Conservation (phyloP, 2,329 filamentous ascomycete species). For the Penicillium sp. region DNA sequence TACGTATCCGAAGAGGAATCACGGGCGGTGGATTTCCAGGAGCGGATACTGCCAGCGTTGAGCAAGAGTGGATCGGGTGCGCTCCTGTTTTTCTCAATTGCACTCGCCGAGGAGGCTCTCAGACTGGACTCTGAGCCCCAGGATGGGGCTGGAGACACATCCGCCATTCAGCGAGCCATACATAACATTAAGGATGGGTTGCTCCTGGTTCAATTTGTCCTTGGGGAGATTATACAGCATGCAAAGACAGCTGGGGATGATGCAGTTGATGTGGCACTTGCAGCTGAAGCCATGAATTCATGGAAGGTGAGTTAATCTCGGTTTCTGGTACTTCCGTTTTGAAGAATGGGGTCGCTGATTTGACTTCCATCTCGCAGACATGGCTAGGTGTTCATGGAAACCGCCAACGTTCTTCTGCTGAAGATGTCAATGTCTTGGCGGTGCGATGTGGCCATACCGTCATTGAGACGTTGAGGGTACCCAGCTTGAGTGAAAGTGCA, state of each 20-base stretch:
- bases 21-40: slow-evolving; percentile 24
- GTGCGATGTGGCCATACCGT: slow-evolving; percentile 29
- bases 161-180: slow-evolving; percentile 13
- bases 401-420: slow-evolving; percentile 9
- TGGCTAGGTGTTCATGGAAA: slow-evolving; percentile 30
- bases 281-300: slow-evolving; percentile 29
- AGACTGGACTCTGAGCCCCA: slow-evolving; percentile 16
- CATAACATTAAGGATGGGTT: slow-evolving; percentile 33
- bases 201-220: slow-evolving; percentile 26
- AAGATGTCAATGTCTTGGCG: slow-evolving; percentile 18
- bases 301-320: slow-evolving; percentile 27
- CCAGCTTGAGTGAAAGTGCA: slow-evolving; percentile 16
- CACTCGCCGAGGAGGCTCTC: slow-evolving; percentile 35
- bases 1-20: slow-evolving; percentile 30
- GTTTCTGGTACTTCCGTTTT: too few species aligned
- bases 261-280: slow-evolving; percentile 18
- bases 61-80: slow-evolving; percentile 29
- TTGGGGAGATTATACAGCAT: slow-evolving; percentile 19
- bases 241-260: slow-evolving; percentile 18
- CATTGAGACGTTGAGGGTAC: slow-evolving; percentile 21
- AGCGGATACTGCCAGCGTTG: slow-evolving; percentile 30
- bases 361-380: slow-evolving; percentile 19
- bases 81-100: slow-evolving; percentile 34
- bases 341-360: neutral
- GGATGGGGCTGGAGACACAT: slow-evolving; percentile 4